Evolutionary conservation across 257 asterid species (phyloP), one percentile per base, ranked within the genome.

Genomic region (Ajuga chamaepitys): DNA sequence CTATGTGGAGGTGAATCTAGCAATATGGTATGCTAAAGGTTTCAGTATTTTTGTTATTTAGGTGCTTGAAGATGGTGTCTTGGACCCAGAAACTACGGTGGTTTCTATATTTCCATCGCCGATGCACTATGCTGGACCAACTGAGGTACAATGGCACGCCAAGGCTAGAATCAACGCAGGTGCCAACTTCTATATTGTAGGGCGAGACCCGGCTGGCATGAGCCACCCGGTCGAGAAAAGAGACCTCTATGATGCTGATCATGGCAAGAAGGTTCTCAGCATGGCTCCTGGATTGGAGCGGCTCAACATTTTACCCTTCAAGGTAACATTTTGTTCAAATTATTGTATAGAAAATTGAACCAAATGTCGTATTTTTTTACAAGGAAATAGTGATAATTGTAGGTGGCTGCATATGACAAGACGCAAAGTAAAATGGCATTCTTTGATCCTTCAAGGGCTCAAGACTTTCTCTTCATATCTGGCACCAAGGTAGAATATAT

Each of bases 131-230:
- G 98, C 98, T 12, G 97, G 98, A 2, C 98, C 98, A 1, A 92
- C 98, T 10, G 97, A 92, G 80, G 98, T 92, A 9, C 98, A 92
- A 52, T 88, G 98, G 98, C 98, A 92, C 63, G 98, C 98, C 2
- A 88, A 92, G 84, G 98, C 98, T n/a, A 81, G 97, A 65, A 85
- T 92, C 13, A 92, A 92, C 38, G 98, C 98, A 3, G 98, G 97
- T 13, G 96, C 98, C 7, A 88, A 92, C 73, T 92, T 92, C 68
- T 92, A 92, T 67, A 88, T 92, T 18, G 98, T 88, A 17, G 95
- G 96, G 8, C 81, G 96, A 2, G 98, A 92, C 73, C 98, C 97
- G 21, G 98, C 98, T 56, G 98, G 98, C 47, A 87, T 92, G 97
- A 69, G 93, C 71, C 98, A 92, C 63, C 98, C 98, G 0, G 13